Conservation (phyloP, 2,329 filamentous ascomycete species). For the Neonectria magnoliae region DNA sequence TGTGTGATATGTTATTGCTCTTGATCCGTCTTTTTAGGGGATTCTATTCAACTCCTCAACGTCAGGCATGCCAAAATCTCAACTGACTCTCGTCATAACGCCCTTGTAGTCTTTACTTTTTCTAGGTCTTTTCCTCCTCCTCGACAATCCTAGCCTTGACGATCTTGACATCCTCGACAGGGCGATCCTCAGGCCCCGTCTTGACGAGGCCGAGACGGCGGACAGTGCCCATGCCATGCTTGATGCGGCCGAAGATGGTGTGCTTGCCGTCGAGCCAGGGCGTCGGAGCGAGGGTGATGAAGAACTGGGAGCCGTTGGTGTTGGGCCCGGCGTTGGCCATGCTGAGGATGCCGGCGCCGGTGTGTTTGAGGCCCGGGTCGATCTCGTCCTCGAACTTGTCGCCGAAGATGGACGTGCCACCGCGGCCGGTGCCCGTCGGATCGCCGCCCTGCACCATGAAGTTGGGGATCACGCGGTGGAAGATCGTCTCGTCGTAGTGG, state of each 20-base stretch:
- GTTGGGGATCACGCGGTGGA: conserved; percentile 94
- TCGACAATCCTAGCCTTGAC: conserved; percentile 76
- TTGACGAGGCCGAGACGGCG: conserved; percentile 89
- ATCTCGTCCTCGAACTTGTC: conserved; percentile 97
- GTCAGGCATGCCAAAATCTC: conserved; percentile 14
- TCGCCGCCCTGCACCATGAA: conserved; percentile 98
- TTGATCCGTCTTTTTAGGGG: not conserved
- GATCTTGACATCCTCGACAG: conserved; percentile 84
- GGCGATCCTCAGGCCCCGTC: conserved; percentile 83
- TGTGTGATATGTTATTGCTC: conserved; percentile 18
- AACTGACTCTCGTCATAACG: conserved; percentile 15
- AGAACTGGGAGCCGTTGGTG: conserved; percentile 96
- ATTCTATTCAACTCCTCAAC: conserved; percentile 20
- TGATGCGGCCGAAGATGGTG: conserved; percentile 94
- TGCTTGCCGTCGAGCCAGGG: conserved; percentile 98
- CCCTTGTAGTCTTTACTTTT: not conserved
- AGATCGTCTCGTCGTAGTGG: conserved; percentile 87
- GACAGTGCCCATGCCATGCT: conserved; percentile 82
- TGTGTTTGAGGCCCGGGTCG: conserved; percentile 80
- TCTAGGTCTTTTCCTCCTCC: conserved; percentile 54
- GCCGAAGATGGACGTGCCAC: conserved; percentile 89
- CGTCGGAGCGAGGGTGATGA: conserved; percentile 91
- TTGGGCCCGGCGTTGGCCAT: conserved; percentile 97
- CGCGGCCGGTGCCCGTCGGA: conserved; percentile 91
- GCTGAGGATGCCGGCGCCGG: conserved; percentile 89